These are phyloP conservation scores for Plasmopara halstedii DNA, from an alignment of 352 stramenopile species.

Conservation along the genomic window DNA sequence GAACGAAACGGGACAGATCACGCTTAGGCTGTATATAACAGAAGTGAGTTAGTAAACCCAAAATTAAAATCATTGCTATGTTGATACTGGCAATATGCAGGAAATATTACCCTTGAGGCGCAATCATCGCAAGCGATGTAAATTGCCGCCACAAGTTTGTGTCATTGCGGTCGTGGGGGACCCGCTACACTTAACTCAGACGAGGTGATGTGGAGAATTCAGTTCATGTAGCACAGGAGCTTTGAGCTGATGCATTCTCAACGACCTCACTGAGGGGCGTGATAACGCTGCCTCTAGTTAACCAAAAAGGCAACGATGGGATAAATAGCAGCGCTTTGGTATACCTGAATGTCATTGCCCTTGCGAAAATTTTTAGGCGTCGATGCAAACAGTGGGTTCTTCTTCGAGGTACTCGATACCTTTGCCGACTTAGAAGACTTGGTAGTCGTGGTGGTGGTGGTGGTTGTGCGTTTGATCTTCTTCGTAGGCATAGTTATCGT, in stretches of 20 bases:
- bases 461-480: constrained; percentile 79
- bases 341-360: constrained; percentile 94
- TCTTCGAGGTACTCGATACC: constrained; percentile 60
- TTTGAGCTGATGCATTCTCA: background rate
- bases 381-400: constrained; percentile 92
- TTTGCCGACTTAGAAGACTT: constrained; percentile 65
- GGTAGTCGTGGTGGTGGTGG: constrained; percentile 40
- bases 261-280: constrained; percentile 16
- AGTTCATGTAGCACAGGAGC: background rate
- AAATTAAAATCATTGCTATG: too few relatives aligned
- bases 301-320: constrained; percentile 1
- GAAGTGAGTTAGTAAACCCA: constrained; percentile 9
- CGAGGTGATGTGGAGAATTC: constrained; percentile 3
- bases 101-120: constrained; percentile 71
- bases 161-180: constrained; percentile 88
- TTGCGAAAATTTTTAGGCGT: constrained; percentile 94
- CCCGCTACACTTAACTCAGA: constrained; percentile 66
- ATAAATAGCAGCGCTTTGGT: constrained; percentile 22
- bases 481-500: constrained; percentile 81
- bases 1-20: constrained; percentile 98
- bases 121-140: constrained; percentile 28
- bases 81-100: background rate
- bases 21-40: constrained; percentile 73
- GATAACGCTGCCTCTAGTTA: constrained; percentile 8
- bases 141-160: constrained; percentile 85